Conservation (phyloP, 2,329 filamentous ascomycete species). For the Helotiales sp. region DNA sequence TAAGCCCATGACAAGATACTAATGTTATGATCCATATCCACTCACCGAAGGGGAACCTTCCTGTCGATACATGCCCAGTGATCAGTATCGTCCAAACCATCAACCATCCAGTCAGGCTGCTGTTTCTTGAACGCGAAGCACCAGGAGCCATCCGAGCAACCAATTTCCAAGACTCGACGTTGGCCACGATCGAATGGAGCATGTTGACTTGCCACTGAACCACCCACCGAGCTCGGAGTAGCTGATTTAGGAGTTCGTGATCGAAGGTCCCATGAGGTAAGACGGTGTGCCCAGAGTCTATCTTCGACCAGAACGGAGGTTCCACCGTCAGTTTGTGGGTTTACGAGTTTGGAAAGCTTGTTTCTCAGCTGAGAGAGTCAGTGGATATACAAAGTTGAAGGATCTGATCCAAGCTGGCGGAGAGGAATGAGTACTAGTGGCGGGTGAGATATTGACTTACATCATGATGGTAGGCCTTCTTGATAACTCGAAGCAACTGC, state of each 20-base stretch:
- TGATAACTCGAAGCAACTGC: slow-evolving; percentile 28
- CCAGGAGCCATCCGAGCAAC: slow-evolving; percentile 33
- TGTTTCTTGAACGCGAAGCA: slow-evolving; percentile 30
- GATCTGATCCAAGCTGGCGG: not conserved
- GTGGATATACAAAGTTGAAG: not conserved
- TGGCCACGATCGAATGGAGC: slow-evolving; percentile 19
- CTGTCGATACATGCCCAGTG: slow-evolving; percentile 29
- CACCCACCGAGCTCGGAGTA: not conserved
- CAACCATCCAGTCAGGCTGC: slow-evolving; percentile 32
- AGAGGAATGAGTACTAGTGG: not conserved
- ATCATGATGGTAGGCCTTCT: slow-evolving; percentile 31
- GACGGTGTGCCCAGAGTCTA: slow-evolving; percentile 10
- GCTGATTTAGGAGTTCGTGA: slow-evolving; percentile 3
- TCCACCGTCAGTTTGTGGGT: slow-evolving; percentile 18
- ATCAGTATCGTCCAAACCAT: slow-evolving; percentile 33
- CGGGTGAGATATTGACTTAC: slow-evolving; percentile 17
- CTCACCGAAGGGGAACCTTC: slow-evolving; percentile 20
- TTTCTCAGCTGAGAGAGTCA: slow-evolving; percentile 23
- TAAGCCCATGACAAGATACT: not conserved
- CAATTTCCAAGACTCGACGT: slow-evolving; percentile 32
- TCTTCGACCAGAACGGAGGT: slow-evolving; percentile 15
- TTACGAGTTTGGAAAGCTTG: slow-evolving; percentile 24
- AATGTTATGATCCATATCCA: not conserved
- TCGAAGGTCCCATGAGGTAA: slow-evolving; percentile 30
- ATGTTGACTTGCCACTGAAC: not conserved